phyloP scores from a whole-genome alignment of 208 protist species.

The Trypanosoma platydactyli region DNA sequence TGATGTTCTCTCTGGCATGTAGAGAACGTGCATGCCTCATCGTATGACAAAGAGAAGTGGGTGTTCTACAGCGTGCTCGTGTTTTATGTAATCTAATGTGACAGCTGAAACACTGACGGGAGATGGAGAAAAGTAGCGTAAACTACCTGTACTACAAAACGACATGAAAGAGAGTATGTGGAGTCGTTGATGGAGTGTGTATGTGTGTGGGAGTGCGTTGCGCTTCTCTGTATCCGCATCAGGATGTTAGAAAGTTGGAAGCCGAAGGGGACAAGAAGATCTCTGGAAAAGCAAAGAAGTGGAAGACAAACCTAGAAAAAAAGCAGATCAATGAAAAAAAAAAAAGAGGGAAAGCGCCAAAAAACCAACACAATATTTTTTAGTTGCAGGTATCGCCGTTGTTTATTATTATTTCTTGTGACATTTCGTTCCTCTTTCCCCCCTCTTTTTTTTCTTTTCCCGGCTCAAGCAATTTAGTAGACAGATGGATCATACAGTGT shows the following conservation, averaged over 20 bases:
- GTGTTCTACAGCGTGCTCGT: background rate
- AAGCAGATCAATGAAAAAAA: too few species aligned
- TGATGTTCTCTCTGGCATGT: background rate
- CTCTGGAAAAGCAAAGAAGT: too few species aligned
- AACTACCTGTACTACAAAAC: too few species aligned
- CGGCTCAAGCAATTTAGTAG: conserved; percentile 2
- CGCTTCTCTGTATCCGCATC: too few species aligned
- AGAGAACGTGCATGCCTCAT: background rate
- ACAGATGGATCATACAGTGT: conserved; percentile 1
- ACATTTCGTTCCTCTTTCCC: background rate
- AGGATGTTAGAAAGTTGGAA: too few species aligned
- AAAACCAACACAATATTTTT: too few species aligned
- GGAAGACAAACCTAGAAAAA: too few species aligned
- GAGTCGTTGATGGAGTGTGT: too few species aligned
- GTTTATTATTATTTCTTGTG: background rate
- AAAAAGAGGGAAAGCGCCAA: too few species aligned
- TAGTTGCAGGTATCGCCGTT: too few species aligned
- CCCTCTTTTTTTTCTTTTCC: background rate
- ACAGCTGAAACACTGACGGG: background rate
- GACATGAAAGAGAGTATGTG: too few species aligned
- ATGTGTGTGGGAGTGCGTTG: too few species aligned
- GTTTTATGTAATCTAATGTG: background rate
- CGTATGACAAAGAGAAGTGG: conserved; percentile 4
- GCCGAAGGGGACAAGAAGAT: background rate
- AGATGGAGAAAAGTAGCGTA: background rate